phyloP scores from a whole-genome alignment of 148 eudicot genomes.

The Rhododendron ferrugineum region DNA sequence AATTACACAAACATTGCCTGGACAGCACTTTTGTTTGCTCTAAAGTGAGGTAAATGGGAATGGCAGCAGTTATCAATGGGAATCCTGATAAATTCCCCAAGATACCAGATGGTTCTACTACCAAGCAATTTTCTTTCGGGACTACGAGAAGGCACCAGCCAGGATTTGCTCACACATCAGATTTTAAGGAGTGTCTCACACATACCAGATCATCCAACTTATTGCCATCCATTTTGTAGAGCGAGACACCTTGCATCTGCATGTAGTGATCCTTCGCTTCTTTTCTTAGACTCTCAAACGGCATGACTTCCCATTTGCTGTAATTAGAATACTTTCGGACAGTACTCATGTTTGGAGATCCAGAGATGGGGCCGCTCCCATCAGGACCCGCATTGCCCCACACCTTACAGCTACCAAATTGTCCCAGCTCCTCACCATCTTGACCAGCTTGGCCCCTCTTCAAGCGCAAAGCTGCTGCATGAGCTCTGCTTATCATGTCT shows the following conservation, averaged over 20 bases:
- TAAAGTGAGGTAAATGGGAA: background rate
- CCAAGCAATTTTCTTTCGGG: background rate
- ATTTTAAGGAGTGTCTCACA: slow-evolving; percentile 51
- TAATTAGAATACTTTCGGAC: slow-evolving; percentile 66
- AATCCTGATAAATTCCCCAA: background rate
- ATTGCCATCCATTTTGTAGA: slow-evolving; percentile 95
- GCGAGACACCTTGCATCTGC: slow-evolving; percentile 78
- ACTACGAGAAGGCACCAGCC: background rate
- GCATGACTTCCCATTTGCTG: slow-evolving; percentile 86
- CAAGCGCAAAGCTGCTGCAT: slow-evolving; percentile 66
- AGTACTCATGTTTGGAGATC: slow-evolving; percentile 68
- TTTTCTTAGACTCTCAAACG: slow-evolving; percentile 60
- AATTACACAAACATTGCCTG: background rate
- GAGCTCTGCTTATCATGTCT: slow-evolving; percentile 72
- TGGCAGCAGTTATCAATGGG: background rate
- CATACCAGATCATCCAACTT: slow-evolving; percentile 92
- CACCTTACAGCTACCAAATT: slow-evolving; percentile 89
- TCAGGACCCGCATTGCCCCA: slow-evolving; percentile 66
- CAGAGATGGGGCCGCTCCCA: slow-evolving; percentile 64
- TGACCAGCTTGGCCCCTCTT: slow-evolving; percentile 48
- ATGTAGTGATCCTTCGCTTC: slow-evolving; percentile 70
- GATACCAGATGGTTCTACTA: background rate
- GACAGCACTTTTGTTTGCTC: background rate
- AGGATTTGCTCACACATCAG: slow-evolving; percentile 19
- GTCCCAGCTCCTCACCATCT: slow-evolving; percentile 51